Conservation (phyloP, 1,284 basidiomycete species). For the Malassezia yamatoensis region DNA sequence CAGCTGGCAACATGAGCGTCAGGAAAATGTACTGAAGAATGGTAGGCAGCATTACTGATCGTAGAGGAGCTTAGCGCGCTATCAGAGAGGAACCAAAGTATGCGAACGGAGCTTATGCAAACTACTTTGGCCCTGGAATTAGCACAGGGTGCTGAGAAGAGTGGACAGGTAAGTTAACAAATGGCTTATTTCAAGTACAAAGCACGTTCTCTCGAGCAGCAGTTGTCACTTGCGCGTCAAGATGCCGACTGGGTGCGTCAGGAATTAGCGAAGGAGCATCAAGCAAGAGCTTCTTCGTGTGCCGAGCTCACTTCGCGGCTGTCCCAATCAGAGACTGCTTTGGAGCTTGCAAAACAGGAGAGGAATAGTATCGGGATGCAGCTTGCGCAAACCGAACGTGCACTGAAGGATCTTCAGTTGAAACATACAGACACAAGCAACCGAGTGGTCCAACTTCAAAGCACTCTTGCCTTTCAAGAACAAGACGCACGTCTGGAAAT, state of each 20-base stretch:
- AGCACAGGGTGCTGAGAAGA: conserved; percentile 29
- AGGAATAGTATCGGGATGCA: conserved; percentile 58
- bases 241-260: conserved; percentile 57
- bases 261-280: conserved; percentile 33
- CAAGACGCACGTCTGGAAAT: conserved; percentile 66
- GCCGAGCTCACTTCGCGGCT: conserved; percentile 54
- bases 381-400: conserved; percentile 60
- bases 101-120: conserved; percentile 30
- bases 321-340: conserved; percentile 60
- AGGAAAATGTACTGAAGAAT: conserved; percentile 28
- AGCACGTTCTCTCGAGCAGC: conserved; percentile 65
- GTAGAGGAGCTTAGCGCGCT: conserved; percentile 32
- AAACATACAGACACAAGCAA: conserved; percentile 63
- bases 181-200: conserved; percentile 57
- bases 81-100: conserved; percentile 23
- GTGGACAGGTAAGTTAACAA: conserved; percentile 20
- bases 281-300: conserved; percentile 49
- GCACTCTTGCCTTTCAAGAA: conserved; percentile 67
- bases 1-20: conserved; percentile 36
- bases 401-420: conserved; percentile 59
- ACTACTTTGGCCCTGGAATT: conserved; percentile 32
- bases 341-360: conserved; percentile 61
- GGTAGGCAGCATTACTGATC: conserved; percentile 5
- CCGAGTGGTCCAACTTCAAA: conserved; percentile 61
- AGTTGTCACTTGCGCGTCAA: conserved; percentile 61